Base-by-base conservation (phyloP, 2,329 filamentous ascomycete genomes). In the Zymoseptoria brevis region DNA sequence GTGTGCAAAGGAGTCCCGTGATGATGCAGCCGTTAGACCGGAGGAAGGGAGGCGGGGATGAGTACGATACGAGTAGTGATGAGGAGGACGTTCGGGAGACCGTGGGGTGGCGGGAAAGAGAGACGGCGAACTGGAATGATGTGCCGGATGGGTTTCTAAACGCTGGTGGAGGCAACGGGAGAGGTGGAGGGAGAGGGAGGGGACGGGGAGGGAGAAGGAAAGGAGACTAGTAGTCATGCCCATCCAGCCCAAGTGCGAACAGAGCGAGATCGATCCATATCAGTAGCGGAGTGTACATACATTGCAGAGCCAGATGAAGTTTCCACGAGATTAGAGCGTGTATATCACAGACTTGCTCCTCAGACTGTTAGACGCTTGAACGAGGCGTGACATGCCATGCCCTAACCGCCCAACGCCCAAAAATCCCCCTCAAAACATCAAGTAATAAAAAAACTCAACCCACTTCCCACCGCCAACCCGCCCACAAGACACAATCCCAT, bases 401-500 rank as follows among this genome's bases (percentile, higher is more conserved):
- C 26, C 1, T 29, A 8, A 22, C 21, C 21, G 21, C 21, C 22
- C 2, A 4, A 24, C 4, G 3, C 22, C 22, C 3, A 3, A 4
- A 3, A 24, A 4, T 4, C 22, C 22, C 4, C 22, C 5, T 24
- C 4, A 3, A 24, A 11, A 11, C 62, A 64, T 5, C 68, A 67
- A 54, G 86, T 82, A 62, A 84, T 84, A 8, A 85, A 80, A 74
- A 97, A 99, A 73, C 92, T 97, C 72, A 95, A 74, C 68, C 97
- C 74, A 75, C 93, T 97, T n/a, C 94, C 94, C 22, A 81, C 80
- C 1, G 90, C 84, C 74, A 97, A 75, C 0, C 94, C 94, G 4
- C 83, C 84, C 19, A 96, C 89, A n/a, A 97, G 82, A 73, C 87
- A 90, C 63, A 96, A 74, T 3, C 89, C 88, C 94, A 99, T 97